Evolutionary conservation across 306 rosid species (phyloP), one percentile per base, ranked within the genome.

Genomic region (Alnus glutinosa): DNA sequence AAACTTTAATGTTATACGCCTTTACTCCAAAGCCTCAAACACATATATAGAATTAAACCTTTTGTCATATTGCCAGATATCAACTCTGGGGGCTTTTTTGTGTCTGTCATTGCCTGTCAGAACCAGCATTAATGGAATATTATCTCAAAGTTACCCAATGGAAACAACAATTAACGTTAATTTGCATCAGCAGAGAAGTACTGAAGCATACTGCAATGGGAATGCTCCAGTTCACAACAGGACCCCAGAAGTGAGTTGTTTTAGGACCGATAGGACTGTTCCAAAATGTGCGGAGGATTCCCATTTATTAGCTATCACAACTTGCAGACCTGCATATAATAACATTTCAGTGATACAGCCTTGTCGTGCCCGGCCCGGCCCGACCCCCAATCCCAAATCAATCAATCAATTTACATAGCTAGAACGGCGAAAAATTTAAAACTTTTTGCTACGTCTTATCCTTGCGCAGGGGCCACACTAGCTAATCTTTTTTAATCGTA

Each of bases 191-290:
- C 30, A 23, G 28, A 63, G 0, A 36, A 36, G 28, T 49, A 49
- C 8, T 73, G 5, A 58, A 64, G 75, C 19, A 6, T 80, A 89
- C 93, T 70, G 93, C 93, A 68, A 89, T 54, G 48, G 93, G 90
- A 73, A 89, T 88, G 70, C 90, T 73, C 93, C 93, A 89, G 51
- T 82, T 82, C 61, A 87, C 80, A 39, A 84, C 59, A 50, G 93
- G 93, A 11, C 93, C 90, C 93, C 93, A 89, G 61, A 89, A 89
- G 73, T 89, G 93, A 62, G 90, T 85, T 0, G 93, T 89, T 75
- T 87, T 89, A 13, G 86, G 90, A 48, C 93, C 90, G 12, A 84
- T 74, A 1, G 93, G 90, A 78, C 93, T 89, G 71, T 82, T 89
- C 93, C 87, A 87, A 80, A 87, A 79, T 3, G 83, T 51, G 1